phyloP scores from a whole-genome alignment of 768 basidiomycete genomes.

The Harrya chromipes region DNA sequence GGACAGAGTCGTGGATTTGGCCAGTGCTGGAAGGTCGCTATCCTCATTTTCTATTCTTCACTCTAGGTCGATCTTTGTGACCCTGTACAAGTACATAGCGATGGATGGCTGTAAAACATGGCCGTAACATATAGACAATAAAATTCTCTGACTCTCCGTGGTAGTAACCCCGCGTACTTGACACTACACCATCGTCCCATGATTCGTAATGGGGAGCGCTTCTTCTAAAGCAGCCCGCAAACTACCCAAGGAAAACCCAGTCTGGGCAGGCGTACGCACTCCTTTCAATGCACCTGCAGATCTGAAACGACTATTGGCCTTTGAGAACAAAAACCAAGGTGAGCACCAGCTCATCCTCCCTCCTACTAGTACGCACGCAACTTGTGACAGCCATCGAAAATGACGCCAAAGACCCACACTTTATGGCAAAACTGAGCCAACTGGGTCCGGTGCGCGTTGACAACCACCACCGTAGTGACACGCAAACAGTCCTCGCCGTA shows the following conservation, averaged over 20 bases:
- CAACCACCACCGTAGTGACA: conserved; percentile 46
- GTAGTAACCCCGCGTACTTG: too few species aligned
- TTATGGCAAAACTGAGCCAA: conserved; percentile 58
- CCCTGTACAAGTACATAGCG: conserved; percentile 39
- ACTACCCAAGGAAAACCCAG: conserved; percentile 48
- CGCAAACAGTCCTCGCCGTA: conserved; percentile 49
- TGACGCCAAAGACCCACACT: conserved; percentile 71
- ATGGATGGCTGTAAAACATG: conserved; percentile 37
- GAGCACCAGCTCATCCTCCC: neutral
- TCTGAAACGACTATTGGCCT: conserved; percentile 36
- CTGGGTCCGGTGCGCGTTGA: conserved; percentile 70
- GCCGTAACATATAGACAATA: conserved; percentile 34
- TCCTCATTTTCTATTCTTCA: conserved; percentile 30
- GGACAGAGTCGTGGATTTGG: conserved; percentile 23
- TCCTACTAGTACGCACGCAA: too few species aligned
- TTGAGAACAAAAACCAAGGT: conserved; percentile 54
- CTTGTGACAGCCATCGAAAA: conserved; percentile 48
- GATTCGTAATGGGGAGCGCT: conserved; percentile 50
- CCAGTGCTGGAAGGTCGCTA: conserved; percentile 33
- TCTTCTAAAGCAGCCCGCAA: conserved; percentile 59
- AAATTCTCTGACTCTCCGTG: conserved; percentile 11
- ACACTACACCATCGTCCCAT: too few species aligned
- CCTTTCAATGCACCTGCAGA: conserved; percentile 16
- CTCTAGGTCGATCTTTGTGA: conserved; percentile 31
- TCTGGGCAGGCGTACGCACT: conserved; percentile 48